Evolutionary conservation across 805 yeast genomes (phyloP), one percentile per base, ranked within the genome.

Genomic region (Hanseniaspora jakobsenii): DNA sequence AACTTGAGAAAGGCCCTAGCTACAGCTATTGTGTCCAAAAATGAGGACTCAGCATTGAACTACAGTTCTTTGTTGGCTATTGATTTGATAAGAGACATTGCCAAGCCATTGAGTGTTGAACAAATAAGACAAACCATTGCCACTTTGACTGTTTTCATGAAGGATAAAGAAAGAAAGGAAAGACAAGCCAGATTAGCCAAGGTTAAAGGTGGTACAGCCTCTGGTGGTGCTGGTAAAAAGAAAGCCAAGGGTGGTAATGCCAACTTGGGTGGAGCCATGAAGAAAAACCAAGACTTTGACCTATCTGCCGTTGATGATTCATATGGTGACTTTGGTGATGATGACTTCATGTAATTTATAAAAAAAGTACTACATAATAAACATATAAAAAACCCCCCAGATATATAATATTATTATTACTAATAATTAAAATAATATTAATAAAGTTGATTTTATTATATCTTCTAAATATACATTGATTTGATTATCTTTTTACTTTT

Each of bases 161-260:
- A 81, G 56, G 94, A 86, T 47, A 89, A 89, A 66, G 85, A 79
- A 62, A 80, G 78, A 59, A 81, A 80, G 45, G 97, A 89, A 66
- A 83, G 96, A 69, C 82, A 75, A 56, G 85, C 82, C 21, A 77
- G 95, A 62, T 66, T 82, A 55, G 74, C 81, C 54, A 80, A 78
- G 60, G 65, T 61, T 36, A 71, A 83, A 45, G 89, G 91, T 50
- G 91, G 89, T 51, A 81, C 93, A 22, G 75, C 89, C 31, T 74
- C 84, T 19, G 93, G 93, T 55, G 95, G 95, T 60, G 91, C 93
- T 30, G 94, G 94, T 64, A 86, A 87, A 73, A 81, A 81, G 75
- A 89, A 87, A 75, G 95, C 85, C 48, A 81, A 81, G 64, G 80
- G 83, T 47, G 72, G 76, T 47, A 73, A 70, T 52, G 80, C 84